Base-by-base conservation (phyloP, 805 yeast species). In the Schwanniomyces pseudopolymorphus region DNA sequence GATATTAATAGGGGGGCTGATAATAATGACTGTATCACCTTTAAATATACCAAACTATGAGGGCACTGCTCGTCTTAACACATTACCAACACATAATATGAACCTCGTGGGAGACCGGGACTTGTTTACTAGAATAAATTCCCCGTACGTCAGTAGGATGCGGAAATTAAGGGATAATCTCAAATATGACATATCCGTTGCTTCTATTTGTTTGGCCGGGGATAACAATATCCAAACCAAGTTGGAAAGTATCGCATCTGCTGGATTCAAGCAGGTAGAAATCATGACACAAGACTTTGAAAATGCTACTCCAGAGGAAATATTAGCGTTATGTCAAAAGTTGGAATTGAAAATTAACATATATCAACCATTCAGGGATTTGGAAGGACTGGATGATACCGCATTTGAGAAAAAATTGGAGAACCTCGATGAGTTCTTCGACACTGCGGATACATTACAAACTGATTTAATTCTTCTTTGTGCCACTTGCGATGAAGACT, bases 201-300 rank as follows among this genome's bases (percentile, higher is more conserved):
- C 55, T 24, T 41, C 49, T 3, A 44, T 51, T 19, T 46, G 53
- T 42, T 48, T 52, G 27, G 17, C 25, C 7, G 27, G 27, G 31
- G 17, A 40, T 9, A 54, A 53, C 5, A 48, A 44, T 11, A 52
- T 52, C 28, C 45, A 42, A 41, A 52, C 52, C 39, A 54, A 54
- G 39, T 37, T 52, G 22, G 47, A 47, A 6, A 51, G 53, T 5
- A 42, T 47, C 10, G 44, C 51, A 17, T 28, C 14, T 4, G 52
- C 56, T 10, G 58, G 58, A 9, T 54, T 54, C 35, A 47, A 46
- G 22, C 46, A 48, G 6, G 51, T 54, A 14, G 58, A 54, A 39
- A 52, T 54, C 36, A 53, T 46, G 52, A 20, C 48, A 8, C 38
- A 39, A 5, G 58, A 54, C 33, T 48, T 52, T 31, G 39, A 48